Conservation (phyloP, 1,284 basidiomycete species). For the Anthracocystis walkeri region DNA sequence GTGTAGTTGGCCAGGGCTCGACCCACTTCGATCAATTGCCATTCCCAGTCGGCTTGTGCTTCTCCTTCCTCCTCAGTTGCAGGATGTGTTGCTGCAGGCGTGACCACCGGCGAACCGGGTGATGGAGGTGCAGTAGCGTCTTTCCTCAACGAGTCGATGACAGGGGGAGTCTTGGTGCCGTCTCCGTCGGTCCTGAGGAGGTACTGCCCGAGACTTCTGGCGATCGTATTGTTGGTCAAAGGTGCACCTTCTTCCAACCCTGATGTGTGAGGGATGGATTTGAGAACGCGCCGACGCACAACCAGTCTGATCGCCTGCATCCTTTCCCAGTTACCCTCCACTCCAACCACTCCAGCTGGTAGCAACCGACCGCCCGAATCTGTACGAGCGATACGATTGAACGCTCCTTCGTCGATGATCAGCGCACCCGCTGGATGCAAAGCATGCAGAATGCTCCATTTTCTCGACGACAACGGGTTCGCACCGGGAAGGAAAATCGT, state of each 20-base stretch:
- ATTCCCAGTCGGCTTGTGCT: conserved; percentile 69
- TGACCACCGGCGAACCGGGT: not conserved
- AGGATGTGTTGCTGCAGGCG: not conserved
- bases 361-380: conserved; percentile 90
- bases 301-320: conserved; percentile 92
- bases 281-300: conserved; percentile 71
- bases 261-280: conserved; percentile 21
- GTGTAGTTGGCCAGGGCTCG: conserved; percentile 96
- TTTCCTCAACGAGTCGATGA: conserved; percentile 47
- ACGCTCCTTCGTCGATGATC: conserved; percentile 88
- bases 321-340: conserved; percentile 89
- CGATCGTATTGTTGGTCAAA: conserved; percentile 12
- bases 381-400: conserved; percentile 82
- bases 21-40: conserved; percentile 89
- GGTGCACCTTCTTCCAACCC: conserved; percentile 34
- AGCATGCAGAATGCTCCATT: conserved; percentile 95
- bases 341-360: conserved; percentile 87
- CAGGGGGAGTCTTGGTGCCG: conserved; percentile 32
- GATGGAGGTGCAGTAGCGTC: conserved; percentile 2
- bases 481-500: conserved; percentile 85
- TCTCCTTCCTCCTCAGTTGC: not conserved
- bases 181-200: conserved; percentile 27
- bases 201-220: conserved; percentile 38
- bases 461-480: conserved; percentile 84
- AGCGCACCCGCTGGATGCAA: conserved; percentile 87